Conservation (phyloP, 495 filamentous ascomycete genomes). For the Venustampulla echinocandica region DNA sequence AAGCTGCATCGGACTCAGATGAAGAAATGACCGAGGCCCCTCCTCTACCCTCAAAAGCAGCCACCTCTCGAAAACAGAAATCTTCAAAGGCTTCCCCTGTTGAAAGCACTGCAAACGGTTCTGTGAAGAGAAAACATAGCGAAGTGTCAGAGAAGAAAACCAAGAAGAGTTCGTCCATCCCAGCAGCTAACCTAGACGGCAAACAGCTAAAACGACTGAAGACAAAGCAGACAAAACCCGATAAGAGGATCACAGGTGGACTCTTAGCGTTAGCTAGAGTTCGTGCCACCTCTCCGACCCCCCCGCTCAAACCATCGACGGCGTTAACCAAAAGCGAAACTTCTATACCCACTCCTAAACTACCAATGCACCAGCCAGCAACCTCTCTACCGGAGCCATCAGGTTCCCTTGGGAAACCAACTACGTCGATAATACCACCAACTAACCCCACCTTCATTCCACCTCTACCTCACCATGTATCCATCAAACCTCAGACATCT, state of each 20-base stretch:
- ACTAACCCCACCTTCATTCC: no score
- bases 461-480: no score
- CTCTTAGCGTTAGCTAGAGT: constrained; percentile 11
- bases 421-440: no score
- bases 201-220: constrained; percentile 18
- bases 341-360: no score
- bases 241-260: constrained; percentile 5
- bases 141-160: constrained; percentile 4
- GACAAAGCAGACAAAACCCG: constrained; percentile 15
- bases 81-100: background rate
- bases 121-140: constrained; percentile 12
- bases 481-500: no score
- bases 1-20: background rate
- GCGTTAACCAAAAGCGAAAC: no score
- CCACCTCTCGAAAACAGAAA: background rate
- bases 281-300: background rate
- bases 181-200: constrained; percentile 5
- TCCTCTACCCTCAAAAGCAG: constrained; percentile 2
- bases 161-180: constrained; percentile 18
- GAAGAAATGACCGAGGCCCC: constrained; percentile 9
- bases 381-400: no score
- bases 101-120: background rate
- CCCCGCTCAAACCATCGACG: background rate
- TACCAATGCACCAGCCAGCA: no score
- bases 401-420: no score